Conservation (phyloP, 805 yeast species). For the Monosporozyma siamensis region DNA sequence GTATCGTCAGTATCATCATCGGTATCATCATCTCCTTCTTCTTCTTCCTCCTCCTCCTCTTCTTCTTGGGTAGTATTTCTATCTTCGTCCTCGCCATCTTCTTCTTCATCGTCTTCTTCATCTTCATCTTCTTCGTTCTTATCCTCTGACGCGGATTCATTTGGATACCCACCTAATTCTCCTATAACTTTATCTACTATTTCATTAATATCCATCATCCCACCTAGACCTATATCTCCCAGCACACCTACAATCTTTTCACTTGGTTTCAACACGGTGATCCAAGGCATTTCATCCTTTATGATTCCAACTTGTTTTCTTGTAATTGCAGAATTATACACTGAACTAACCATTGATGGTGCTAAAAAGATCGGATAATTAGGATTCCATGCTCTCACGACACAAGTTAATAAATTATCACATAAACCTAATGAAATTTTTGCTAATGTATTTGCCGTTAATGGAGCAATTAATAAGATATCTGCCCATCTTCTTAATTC, state of each 20-base stretch:
- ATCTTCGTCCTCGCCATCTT: slow-evolving; percentile 28
- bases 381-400: slow-evolving; percentile 92
- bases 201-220: slow-evolving; percentile 97
- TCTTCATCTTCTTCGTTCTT: slow-evolving; percentile 36
- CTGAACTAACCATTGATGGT: slow-evolving; percentile 91
- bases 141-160: slow-evolving; percentile 42
- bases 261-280: slow-evolving; percentile 85
- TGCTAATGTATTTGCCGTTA: slow-evolving; percentile 85
- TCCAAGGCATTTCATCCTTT: slow-evolving; percentile 89
- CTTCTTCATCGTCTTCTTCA: slow-evolving; percentile 30
- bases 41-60: slow-evolving; percentile 39
- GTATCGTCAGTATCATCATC: slow-evolving; percentile 40
- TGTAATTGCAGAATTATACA: slow-evolving; percentile 83
- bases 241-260: slow-evolving; percentile 88
- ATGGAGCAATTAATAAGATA: slow-evolving; percentile 83
- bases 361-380: slow-evolving; percentile 82
- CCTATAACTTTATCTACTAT: slow-evolving; percentile 77
- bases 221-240: slow-evolving; percentile 99
- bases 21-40: slow-evolving; percentile 35
- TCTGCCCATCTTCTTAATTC: slow-evolving; percentile 97
- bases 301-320: slow-evolving; percentile 70
- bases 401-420: slow-evolving; percentile 83
- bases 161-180: slow-evolving; percentile 56
- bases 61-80: slow-evolving; percentile 15
- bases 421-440: slow-evolving; percentile 87